Evolutionary conservation across 108 stramenopile genomes (phyloP), one percentile per base, ranked within the genome.

Genomic region (Fragilaria crotonensis): DNA sequence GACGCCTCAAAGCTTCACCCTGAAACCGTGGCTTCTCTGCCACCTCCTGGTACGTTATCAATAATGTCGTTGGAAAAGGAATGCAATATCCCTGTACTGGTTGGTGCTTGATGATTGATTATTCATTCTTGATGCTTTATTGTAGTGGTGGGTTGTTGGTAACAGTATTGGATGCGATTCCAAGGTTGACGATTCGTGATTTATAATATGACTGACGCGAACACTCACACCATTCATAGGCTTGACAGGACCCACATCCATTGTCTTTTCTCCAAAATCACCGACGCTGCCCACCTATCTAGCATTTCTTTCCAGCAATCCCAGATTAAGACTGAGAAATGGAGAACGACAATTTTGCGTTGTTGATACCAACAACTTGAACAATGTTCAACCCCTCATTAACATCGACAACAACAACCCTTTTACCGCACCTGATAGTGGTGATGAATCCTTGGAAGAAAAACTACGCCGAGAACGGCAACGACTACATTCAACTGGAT

Each of bases 391-490:
- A 41, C 36, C 36, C 14, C 14, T 41, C 11, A 7, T 41, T 41
- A 7, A 14, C 14, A 11, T 41, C 36, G 14, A 41, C 14, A 11
- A 7, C 7, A 41, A 41, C 14, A n/a, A n/a, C n/a, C n/a, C n/a
- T n/a, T 11, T 41, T 41, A 41, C 7, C 14, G 14, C 36, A 41
- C 14, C 36, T 41, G 36, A 41, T 41, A 11, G 11, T 14, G 36
- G 7, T 29, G 49, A 54, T 18, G 45, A 71, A 5, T 70, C 72
- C 4, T 48, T 84, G 30, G 76, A 78, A 59, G 83, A 84, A 62
- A 61, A 67, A 30, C 58, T 84, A 4, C 72, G 78, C 5, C 60
- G 83, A 67, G 83, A 84, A 61, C 63, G 83, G 46, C 78, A 80
- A 47, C 72, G 83, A 25, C 21, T 73, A 25, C 56, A 76, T 66